Evolutionary conservation across 306 rosid species (phyloP), one percentile per base, ranked within the genome.

Genomic region (Lagenaria siceraria): DNA sequence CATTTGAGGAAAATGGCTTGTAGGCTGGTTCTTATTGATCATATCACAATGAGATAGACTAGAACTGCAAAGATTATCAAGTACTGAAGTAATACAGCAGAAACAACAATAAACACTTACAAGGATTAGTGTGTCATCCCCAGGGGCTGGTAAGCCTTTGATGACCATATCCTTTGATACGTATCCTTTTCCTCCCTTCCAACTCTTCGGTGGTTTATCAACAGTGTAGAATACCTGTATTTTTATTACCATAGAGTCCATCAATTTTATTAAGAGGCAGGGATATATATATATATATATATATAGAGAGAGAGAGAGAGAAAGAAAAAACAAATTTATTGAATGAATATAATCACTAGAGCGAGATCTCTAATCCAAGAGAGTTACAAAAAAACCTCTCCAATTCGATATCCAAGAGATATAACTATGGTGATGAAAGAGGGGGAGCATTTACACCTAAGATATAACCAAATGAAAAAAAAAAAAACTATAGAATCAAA

Each of bases 101-200:
- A 63, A 85, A 82, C 76, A 2, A 24, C 78, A 83, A 81, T 76
- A 4, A 80, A 85, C 78, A 90, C 99, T 92, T 73, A 96, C 98
- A 78, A 96, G 97, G 80, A 92, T 63, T 74, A 90, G 90, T 51
- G 94, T 80, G 79, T 96, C 97, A 52, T 86, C 88, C 43, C 87
- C 81, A 48, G 99, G 97, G 79, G 43, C 75, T 43, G 99, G 99
- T 85, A 96, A 88, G 87, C 98, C 97, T 89, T 96, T 96, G 78
- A 78, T 58, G 63, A 78, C 91, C 86, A 92, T 85, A 77, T 92
- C 98, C 88, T 87, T 89, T 42, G 99, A 88, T 87, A 96, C 82
- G 82, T 74, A 84, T 74, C 99, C 99, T 71, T 81, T 85, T 33
- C 99, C 99, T 76, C 98, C 99, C 81, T 82, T 90, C 99, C 99